phyloP scores from a whole-genome alignment of 2,329 filamentous ascomycete genomes.

The Orbilia quercus region DNA sequence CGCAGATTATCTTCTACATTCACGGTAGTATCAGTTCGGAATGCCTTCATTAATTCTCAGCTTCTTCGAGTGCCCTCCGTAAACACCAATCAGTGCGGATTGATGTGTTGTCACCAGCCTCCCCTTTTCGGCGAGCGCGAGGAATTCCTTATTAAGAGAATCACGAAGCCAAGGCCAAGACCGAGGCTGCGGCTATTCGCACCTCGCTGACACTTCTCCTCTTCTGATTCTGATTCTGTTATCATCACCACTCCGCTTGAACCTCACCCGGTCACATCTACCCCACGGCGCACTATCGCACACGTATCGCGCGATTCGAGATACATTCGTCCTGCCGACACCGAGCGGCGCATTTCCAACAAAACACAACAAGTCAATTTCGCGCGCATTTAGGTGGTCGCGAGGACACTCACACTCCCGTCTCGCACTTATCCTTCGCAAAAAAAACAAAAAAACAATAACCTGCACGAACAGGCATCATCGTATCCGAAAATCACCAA shows the following conservation, averaged over 20 bases:
- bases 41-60: too few relatives aligned
- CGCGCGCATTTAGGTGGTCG: conserved; percentile 13
- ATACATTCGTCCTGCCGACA: neutral
- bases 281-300: conserved; percentile 27
- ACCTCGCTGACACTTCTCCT: conserved; percentile 19
- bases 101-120: conserved; percentile 32
- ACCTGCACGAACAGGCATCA: too few relatives aligned
- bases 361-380: neutral
- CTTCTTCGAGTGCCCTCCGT: too few relatives aligned
- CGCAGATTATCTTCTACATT: too few relatives aligned
- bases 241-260: neutral
- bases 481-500: conserved; percentile 11
- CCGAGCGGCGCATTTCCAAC: neutral
- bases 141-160: too few relatives aligned
- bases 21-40: too few relatives aligned
- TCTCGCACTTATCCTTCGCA: neutral
- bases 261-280: conserved; percentile 15
- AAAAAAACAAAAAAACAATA: neutral
- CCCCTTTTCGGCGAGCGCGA: conserved; percentile 51
- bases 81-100: too few relatives aligned
- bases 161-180: neutral
- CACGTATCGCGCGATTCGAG: conserved; percentile 8
- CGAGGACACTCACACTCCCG: conserved; percentile 41
- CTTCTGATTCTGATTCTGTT: conserved; percentile 3
- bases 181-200: conserved; percentile 10